phyloP scores from a whole-genome alignment of 2,329 filamentous ascomycete genomes.

The Ascochyta koolunga region DNA sequence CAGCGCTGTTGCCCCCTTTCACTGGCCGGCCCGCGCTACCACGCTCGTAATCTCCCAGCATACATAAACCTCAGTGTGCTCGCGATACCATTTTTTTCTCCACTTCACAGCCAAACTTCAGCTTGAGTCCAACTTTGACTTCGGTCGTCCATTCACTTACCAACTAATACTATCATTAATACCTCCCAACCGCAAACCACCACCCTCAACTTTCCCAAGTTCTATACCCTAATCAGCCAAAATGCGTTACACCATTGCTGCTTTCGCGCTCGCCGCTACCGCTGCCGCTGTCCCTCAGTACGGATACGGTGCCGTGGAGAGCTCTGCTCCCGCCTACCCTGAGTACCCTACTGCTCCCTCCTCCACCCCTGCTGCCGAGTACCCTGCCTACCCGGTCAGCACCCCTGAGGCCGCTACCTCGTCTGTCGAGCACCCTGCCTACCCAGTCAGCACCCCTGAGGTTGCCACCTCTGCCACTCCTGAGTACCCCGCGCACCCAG shows the following conservation, averaged over 20 bases:
- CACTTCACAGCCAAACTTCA: conserved; percentile 48
- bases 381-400: conserved; percentile 24
- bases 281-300: conserved; percentile 41
- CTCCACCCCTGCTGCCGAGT: conserved; percentile 19
- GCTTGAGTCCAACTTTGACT: conserved; percentile 47
- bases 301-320: conserved; percentile 29
- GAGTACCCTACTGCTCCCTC: conserved; percentile 28
- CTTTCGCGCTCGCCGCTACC: conserved; percentile 40
- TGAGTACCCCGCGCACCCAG: conserved; percentile 14
- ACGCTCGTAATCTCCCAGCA: conserved; percentile 45
- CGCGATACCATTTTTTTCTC: conserved; percentile 26
- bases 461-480: conserved; percentile 10
- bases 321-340: conserved; percentile 33
- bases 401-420: conserved; percentile 4
- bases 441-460: background rate
- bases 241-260: conserved; percentile 47
- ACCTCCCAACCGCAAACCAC: conserved; percentile 29
- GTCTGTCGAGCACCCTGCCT: conserved; percentile 7
- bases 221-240: conserved; percentile 45
- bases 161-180: conserved; percentile 51
- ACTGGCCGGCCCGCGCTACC: conserved; percentile 45
- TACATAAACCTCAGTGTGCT: conserved; percentile 43
- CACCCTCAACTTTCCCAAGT: conserved; percentile 35
- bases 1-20: conserved; percentile 37
- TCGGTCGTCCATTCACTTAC: conserved; percentile 51